Evolutionary conservation across 192 early-diverging fungal species (phyloP).

Genomic region (Coemansia sp.): DNA sequence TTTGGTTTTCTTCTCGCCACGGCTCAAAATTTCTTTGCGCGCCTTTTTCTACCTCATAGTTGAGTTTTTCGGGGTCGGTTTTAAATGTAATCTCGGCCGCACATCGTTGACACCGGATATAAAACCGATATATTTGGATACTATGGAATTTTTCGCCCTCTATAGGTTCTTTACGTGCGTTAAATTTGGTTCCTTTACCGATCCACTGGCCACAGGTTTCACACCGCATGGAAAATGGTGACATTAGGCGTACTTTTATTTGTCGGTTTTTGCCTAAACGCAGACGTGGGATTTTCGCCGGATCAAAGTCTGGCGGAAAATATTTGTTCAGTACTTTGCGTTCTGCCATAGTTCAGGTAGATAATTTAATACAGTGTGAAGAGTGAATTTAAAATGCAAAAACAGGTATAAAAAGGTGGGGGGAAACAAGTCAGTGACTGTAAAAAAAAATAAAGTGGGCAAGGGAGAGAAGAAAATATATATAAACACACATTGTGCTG

Average conservation of each 20-base stretch:
- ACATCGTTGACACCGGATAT: conserved; percentile 90
- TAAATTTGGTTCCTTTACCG: conserved; percentile 31
- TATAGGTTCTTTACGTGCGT: conserved; percentile 30
- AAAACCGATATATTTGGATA: conserved; percentile 80
- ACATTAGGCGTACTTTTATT: conserved; percentile 96
- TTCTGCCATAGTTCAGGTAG: conserved; percentile 66
- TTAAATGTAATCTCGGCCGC: conserved; percentile 97
- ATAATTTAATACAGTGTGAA: neutral
- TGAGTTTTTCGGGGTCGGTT: conserved; percentile 92
- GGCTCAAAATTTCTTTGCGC: conserved; percentile 94
- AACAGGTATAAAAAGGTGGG: neutral
- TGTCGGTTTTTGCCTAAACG: conserved; percentile 80
- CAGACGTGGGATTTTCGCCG: conserved; percentile 84
- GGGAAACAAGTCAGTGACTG: neutral
- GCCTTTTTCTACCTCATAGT: conserved; percentile 93
- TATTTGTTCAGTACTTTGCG: conserved; percentile 97
- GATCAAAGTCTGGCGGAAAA: conserved; percentile 97
- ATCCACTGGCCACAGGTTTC: conserved; percentile 94
- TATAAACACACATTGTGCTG: too few relatives aligned
- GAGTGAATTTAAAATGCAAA: conserved; percentile 7
- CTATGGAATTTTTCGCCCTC: conserved; percentile 68
- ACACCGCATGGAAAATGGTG: conserved; percentile 99
- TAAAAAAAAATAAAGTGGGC: neutral
- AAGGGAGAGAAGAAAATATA: too few relatives aligned
- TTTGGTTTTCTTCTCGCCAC: conserved; percentile 73